Base-by-base conservation (phyloP, 148 eudicot species). In the Vaccinium myrtillus region DNA sequence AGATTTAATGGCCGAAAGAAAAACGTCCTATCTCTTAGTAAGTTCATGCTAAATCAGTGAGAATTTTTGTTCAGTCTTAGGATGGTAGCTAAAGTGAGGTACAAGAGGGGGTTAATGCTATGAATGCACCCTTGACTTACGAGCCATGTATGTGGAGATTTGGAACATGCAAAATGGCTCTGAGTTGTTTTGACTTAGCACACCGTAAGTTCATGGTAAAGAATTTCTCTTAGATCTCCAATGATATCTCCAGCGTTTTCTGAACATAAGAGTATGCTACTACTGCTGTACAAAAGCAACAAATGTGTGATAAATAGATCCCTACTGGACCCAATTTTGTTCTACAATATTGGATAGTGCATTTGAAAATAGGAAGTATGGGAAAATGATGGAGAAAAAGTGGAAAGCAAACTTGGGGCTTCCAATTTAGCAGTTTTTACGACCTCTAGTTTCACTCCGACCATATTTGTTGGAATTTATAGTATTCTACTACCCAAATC, bases 111-210 rank as follows among this genome's bases (percentile, higher is more conserved):
- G 25, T 32, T 25, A 25, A 67, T 67, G 36, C 73, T 27, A 69
- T 69, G 27, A 25, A 69, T 69, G 74, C 39, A 27, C 74, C 74
- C 74, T 69, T 69, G 74, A 69, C 74, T 69, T 69, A 27, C 27
- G 74, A 69, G 74, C 18, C 39, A 23, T 27, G 36, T 27, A 69
- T 69, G 18, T 69, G 32, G 39, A 27, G 74, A 25, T 27, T 69
- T 69, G 74, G 18, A 27, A 12, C 74, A 69, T 27, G 74, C 74
- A 13, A 69, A 69, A 69, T 69, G 74, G 18, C 7, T 6, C 25
- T 27, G 39, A 69, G 36, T 25, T 69, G 74, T 63, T 23, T 63
- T 8, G 27, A 63, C 70, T 69, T 69, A 69, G 74, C 73, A 69
- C 39, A 27, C 0, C 12, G 27, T 50, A 50, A 48, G 56, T 77